A percentile compares a stretch with the other conserved stretches of the same genome.
These are phyloP conservation scores for Dactylonectria macrodidyma DNA, from an alignment of 2,329 filamentous ascomycete genomes.

Conservation along the genomic window DNA sequence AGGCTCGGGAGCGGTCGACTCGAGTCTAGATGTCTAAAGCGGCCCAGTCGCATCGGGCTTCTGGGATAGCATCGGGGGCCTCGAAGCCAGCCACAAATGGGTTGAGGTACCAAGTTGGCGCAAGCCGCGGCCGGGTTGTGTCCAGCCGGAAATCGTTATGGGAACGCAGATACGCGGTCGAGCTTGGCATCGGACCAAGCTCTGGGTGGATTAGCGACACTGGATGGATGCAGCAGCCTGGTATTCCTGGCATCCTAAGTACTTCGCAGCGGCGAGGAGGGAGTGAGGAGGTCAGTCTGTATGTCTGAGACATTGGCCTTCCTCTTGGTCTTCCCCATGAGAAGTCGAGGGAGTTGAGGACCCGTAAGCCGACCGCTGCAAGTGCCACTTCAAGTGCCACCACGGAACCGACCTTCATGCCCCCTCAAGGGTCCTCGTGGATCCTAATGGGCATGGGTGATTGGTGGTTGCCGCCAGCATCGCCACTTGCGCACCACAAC, in stretches of 20 bases:
- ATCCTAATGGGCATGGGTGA: background rate
- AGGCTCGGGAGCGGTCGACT: constrained; percentile 1
- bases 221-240: background rate
- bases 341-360: too few species aligned
- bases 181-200: constrained; percentile 19
- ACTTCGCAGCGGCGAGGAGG: too few species aligned
- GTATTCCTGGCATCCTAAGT: background rate
- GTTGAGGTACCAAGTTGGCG: constrained; percentile 18
- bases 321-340: too few species aligned
- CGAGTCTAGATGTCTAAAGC: constrained; percentile 21
- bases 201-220: constrained; percentile 15
- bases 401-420: background rate
- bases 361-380: background rate
- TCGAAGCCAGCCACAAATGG: background rate
- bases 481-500: background rate
- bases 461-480: constrained; percentile 25
- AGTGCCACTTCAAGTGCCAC: background rate
- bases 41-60: constrained; percentile 1
- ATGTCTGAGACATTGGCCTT: too few species aligned
- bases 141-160: constrained; percentile 6
- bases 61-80: background rate
- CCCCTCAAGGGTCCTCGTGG: constrained; percentile 8
- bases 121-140: constrained; percentile 19
- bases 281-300: too few species aligned
- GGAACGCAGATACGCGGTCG: constrained; percentile 17